Evolutionary conservation across 176 grass and related monocot genomes (phyloP).

Genomic region (Oryza coarctata): DNA sequence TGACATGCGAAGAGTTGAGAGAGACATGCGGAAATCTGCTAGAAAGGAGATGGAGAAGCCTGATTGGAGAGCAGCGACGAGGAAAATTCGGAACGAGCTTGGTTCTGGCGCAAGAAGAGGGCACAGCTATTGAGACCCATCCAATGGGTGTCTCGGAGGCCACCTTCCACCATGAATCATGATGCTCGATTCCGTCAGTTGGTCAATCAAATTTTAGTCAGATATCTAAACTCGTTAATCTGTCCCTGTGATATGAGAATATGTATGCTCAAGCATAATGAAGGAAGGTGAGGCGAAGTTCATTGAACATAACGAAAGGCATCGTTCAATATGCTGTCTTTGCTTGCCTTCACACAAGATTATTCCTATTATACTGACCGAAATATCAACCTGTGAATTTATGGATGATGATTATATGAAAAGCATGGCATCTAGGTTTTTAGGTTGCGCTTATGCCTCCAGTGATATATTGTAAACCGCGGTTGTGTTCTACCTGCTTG

Average conservation of each 20-base stretch:
- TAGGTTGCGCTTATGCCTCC: neutral
- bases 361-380: neutral
- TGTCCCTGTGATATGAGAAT: neutral
- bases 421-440: neutral
- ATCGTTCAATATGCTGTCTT: neutral
- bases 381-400: neutral
- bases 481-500: neutral
- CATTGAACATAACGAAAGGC: neutral
- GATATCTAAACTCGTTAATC: neutral
- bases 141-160: conserved; percentile 41
- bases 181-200: neutral
- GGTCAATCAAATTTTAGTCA: neutral
- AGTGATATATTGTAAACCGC: neutral
- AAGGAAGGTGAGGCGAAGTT: neutral
- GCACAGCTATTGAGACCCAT: conserved; percentile 49
- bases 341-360: neutral
- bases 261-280: neutral
- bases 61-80: conserved; percentile 55
- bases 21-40: conserved; percentile 49
- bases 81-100: conserved; percentile 63
- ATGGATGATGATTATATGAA: neutral
- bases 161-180: neutral
- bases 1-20: conserved; percentile 49
- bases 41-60: conserved; percentile 78
- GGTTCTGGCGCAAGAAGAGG: conserved; percentile 68